Percentiles rank a stretch among this genome's conserved stretches.
Conservation (phyloP, 495 filamentous ascomycete genomes). For the Annulohypoxylon moriforme region DNA sequence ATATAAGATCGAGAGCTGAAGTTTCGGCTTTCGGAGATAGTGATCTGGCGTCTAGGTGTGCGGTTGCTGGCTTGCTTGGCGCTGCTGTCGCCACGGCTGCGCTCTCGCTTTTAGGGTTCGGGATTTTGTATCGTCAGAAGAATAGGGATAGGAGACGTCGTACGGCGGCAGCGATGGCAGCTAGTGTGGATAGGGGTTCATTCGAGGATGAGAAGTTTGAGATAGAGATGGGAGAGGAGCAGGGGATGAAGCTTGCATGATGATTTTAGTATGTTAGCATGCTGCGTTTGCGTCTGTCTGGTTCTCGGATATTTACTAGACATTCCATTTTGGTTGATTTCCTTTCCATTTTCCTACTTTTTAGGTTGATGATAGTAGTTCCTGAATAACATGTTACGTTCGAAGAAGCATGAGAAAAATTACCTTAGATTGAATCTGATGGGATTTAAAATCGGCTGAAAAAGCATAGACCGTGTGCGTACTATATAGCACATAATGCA, state of each 20-base stretch:
- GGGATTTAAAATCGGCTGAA: too few species aligned
- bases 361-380: not conserved
- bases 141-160: conserved; percentile 11
- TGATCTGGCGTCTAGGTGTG: not conserved
- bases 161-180: not conserved
- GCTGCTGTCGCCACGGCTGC: conserved; percentile 8
- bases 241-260: conserved; percentile 14
- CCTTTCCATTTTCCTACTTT: not conserved
- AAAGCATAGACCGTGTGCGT: too few species aligned
- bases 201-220: conserved; percentile 9
- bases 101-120: conserved; percentile 11
- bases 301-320: not conserved
- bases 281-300: not conserved
- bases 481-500: too few species aligned
- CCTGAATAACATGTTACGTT: too few species aligned
- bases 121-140: conserved; percentile 10
- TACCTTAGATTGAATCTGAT: too few species aligned
- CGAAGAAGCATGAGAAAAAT: too few species aligned
- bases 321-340: not conserved
- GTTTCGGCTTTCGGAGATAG: not conserved
- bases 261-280: not conserved
- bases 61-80: conserved; percentile 6
- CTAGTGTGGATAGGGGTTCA: not conserved
- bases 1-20: not conserved
- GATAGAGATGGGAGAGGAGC: not conserved